Percentiles rank a stretch among this genome's conserved stretches.
Conservation (phyloP, 345 rosid genomes). For the Rhodamnia rubescens region DNA sequence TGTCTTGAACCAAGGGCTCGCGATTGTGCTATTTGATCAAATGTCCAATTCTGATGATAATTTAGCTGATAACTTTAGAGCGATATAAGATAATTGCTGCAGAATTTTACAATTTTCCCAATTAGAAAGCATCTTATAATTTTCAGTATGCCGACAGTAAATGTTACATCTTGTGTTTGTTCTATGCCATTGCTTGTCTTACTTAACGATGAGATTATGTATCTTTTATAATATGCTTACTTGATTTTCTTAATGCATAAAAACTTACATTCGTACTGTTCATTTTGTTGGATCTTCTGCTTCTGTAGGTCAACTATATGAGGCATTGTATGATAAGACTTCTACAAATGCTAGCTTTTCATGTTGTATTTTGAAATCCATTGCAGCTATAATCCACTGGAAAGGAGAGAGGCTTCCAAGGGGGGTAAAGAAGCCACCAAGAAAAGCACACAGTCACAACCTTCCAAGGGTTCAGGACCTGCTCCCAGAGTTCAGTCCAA, state of each 20-base stretch:
- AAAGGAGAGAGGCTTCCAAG: constrained; percentile 81
- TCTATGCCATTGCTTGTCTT: background rate
- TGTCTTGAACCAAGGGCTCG: background rate
- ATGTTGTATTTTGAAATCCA: background rate
- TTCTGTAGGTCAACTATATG: background rate
- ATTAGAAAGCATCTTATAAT: no score
- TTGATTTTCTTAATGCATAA: background rate
- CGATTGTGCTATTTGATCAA: background rate
- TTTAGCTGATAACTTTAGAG: background rate
- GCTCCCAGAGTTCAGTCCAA: constrained; percentile 53
- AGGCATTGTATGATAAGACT: background rate
- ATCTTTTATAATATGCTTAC: background rate
- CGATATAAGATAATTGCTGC: background rate
- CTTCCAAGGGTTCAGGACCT: constrained; percentile 51
- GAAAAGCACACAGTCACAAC: constrained; percentile 49
- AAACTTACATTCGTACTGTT: background rate
- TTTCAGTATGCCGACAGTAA: background rate
- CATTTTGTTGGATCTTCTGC: background rate
- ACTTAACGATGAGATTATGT: background rate
- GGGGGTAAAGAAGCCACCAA: constrained; percentile 87
- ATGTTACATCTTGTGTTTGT: background rate
- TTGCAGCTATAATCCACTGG: constrained; percentile 73
- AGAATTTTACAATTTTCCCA: no score
- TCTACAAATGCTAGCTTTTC: background rate
- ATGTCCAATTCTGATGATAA: background rate